Conservation (phyloP, 768 basidiomycete species). For the Suillus variegatus region DNA sequence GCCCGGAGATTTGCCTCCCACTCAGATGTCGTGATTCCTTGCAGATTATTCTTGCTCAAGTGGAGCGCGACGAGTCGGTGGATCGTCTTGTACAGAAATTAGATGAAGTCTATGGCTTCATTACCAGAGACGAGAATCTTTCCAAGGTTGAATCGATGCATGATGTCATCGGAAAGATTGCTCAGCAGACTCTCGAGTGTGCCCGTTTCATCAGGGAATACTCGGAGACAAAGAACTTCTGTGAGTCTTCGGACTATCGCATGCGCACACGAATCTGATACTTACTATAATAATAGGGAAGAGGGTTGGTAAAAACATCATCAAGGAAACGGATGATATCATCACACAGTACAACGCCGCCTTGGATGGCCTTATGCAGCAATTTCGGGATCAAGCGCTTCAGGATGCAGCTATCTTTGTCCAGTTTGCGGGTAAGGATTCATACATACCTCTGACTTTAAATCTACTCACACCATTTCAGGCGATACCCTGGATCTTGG, state of each 20-base stretch:
- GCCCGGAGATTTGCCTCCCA: too few species aligned
- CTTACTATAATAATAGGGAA: neutral
- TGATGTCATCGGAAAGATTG: conserved; percentile 6
- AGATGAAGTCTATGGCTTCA: neutral
- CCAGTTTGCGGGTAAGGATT: neutral
- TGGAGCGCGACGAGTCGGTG: neutral
- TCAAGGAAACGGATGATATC: neutral
- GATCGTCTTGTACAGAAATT: neutral
- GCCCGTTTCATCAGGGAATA: conserved; percentile 30
- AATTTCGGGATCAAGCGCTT: neutral
- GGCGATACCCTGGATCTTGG: neutral
- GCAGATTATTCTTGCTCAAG: conserved; percentile 8
- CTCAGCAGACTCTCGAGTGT: conserved; percentile 27
- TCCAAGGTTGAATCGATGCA: neutral
- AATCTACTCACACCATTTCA: neutral
- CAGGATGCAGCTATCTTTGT: neutral
- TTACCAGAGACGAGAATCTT: neutral
- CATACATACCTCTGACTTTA: neutral
- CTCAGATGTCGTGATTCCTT: too few species aligned
- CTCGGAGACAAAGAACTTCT: conserved; percentile 22
- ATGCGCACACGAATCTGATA: neutral
- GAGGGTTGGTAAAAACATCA: neutral
- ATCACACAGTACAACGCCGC: neutral
- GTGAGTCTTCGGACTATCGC: conserved; percentile 8
- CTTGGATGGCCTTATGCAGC: conserved; percentile 4